Percentiles rank a stretch among this genome's conserved stretches.
Evolutionary conservation across 768 basidiomycete genomes (phyloP).

Genomic region (Strobilomyces confusus): DNA sequence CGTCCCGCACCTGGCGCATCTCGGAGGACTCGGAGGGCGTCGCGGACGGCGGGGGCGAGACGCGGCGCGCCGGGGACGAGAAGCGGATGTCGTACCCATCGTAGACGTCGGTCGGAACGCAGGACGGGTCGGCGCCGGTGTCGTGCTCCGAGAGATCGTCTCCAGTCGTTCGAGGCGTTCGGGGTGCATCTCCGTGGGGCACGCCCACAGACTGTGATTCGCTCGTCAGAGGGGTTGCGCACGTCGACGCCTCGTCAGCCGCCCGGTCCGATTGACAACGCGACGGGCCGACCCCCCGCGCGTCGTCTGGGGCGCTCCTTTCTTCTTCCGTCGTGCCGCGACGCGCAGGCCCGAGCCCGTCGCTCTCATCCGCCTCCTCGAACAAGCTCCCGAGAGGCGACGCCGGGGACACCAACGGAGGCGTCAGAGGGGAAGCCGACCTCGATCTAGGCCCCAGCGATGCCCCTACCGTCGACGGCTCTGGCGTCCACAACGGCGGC

Average conservation of each 20-base stretch:
- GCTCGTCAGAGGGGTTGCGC: background rate
- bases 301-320: no score
- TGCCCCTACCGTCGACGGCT: background rate
- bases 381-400: no score
- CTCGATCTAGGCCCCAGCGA: no score
- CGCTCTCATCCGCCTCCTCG: no score
- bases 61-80: background rate
- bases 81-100: background rate
- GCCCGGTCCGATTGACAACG: no score
- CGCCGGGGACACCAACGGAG: no score
- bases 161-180: background rate
- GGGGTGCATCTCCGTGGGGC: background rate
- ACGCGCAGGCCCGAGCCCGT: no score
- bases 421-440: no score
- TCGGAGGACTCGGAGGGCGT: constrained; percentile 11
- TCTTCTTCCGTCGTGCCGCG: no score
- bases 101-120: background rate
- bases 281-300: no score
- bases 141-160: no score
- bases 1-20: constrained; percentile 8
- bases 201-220: background rate
- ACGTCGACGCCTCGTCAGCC: no score
- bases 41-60: background rate
- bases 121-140: background rate
- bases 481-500: background rate